phyloP scores from a whole-genome alignment of 2,329 filamentous ascomycete genomes.

The Catunica adiposa region DNA sequence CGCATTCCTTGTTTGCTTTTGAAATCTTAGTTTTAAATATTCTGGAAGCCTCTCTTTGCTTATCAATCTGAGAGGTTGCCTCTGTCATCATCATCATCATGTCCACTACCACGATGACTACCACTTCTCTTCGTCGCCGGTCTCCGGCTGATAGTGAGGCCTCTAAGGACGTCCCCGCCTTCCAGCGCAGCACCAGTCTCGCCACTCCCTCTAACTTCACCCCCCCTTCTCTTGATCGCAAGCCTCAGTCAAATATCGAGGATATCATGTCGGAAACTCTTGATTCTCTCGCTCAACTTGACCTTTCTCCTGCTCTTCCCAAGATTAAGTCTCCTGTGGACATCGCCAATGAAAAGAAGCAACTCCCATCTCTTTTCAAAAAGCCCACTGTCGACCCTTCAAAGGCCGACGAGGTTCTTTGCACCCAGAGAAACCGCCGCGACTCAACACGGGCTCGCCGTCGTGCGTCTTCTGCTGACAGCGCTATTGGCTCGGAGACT shows the following conservation, averaged over 20 bases:
- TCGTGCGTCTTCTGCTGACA: constrained; percentile 12
- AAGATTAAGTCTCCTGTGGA: neutral
- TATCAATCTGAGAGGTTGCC: neutral
- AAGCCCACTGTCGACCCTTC: constrained; percentile 19
- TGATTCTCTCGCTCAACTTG: constrained; percentile 33
- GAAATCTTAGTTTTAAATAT: too few species aligned
- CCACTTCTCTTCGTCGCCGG: constrained; percentile 17
- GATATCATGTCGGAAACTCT: constrained; percentile 54
- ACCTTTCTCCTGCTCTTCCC: constrained; percentile 18
- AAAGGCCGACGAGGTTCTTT: constrained; percentile 21
- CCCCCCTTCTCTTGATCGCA: constrained; percentile 40
- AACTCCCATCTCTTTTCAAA: constrained; percentile 5
- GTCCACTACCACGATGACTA: constrained; percentile 12
- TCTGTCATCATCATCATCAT: constrained; percentile 13
- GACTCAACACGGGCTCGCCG: constrained; percentile 26
- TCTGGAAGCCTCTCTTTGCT: neutral
- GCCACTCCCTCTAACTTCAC: constrained; percentile 27
- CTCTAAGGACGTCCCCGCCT: constrained; percentile 18
- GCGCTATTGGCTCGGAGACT: constrained; percentile 12
- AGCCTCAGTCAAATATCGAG: constrained; percentile 54
- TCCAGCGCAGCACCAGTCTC: constrained; percentile 20
- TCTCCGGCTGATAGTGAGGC: constrained; percentile 21
- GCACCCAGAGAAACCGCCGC: constrained; percentile 16
- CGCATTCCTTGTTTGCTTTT: too few species aligned
- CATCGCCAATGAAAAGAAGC: neutral